Base-by-base conservation (phyloP, 106 monocot species). In the Dactylorhiza incarnata region DNA sequence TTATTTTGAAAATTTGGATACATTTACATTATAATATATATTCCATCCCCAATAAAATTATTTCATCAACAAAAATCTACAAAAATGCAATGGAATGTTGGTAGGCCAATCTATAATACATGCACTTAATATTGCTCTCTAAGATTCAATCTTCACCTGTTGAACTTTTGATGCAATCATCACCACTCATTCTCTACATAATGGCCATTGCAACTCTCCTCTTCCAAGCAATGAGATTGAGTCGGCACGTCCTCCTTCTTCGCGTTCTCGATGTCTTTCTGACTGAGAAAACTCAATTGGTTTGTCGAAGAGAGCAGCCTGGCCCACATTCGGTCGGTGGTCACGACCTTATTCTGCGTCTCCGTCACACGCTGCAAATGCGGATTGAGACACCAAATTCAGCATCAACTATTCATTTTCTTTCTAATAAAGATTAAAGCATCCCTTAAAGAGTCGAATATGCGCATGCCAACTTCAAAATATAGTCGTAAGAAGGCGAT, bases 271-370 rank as follows among this genome's bases (percentile, higher is more conserved):
- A 84, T 9, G 11, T 84, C 76, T 29, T 75, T 77, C 9, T 78
- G 72, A 59, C 53, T 49, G 10, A 87, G 76, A 68, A 87, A 87
- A 48, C 87, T 87, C 8, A 84, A 84, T 67, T 87, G 87, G 45
- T 87, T 87, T 13, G 87, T 87, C 9, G 87, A 87, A 54, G 78
- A 87, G n/a, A 87, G 84, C 44, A 87, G 73, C 56, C 87, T 75
- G 22, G 87, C 87, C 87, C 87, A 87, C 87, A 87, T 87, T 61
- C 87, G 76, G 66, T 87, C 87, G 15, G 87, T 82, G 45, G 84
- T 87, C 23, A 77, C 83, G 20, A 87, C 87, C 68, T 79, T 87
- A 65, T 84, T 84, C 59, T 82, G 82, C 44, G 29, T 73, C 75
- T 84, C 87, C 0, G 87, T 87, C 24, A 87, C 72, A 37, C 82